A percentile compares a stretch with the other conserved stretches of the same genome.
Evolutionary conservation across 1,139 yeast genomes (phyloP).

Genomic region (Pneumocystis canis): DNA sequence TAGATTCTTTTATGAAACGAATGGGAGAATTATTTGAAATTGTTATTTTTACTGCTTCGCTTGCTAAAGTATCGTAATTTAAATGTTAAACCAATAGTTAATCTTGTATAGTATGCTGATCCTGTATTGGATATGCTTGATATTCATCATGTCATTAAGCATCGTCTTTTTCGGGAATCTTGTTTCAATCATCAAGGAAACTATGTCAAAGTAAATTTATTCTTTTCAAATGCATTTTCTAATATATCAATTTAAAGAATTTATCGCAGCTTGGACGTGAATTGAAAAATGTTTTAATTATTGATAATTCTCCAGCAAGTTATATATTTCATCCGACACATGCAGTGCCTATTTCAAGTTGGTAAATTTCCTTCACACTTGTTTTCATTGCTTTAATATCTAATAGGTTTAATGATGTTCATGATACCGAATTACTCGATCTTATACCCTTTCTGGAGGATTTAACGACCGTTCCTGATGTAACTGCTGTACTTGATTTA

Average conservation of each 20-base stretch:
- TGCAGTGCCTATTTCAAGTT: conserved; percentile 92
- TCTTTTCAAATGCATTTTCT: neutral
- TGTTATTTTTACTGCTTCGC: conserved; percentile 93
- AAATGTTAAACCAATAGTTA: neutral
- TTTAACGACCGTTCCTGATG: conserved; percentile 59
- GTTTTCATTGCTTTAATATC: neutral
- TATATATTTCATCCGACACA: conserved; percentile 95
- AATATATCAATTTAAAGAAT: conserved; percentile 37
- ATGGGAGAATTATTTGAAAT: conserved; percentile 86
- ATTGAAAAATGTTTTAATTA: conserved; percentile 64
- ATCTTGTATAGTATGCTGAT: conserved; percentile 50
- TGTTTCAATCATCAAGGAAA: conserved; percentile 76
- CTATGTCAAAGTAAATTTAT: conserved; percentile 36
- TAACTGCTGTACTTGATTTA: conserved; percentile 70
- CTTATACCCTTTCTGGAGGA: conserved; percentile 84
- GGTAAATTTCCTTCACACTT: conserved; percentile 30
- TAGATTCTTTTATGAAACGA: conserved; percentile 70
- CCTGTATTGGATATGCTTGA: conserved; percentile 86
- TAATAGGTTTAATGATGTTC: conserved; percentile 66
- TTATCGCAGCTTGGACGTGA: conserved; percentile 90
- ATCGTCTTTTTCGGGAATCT: conserved; percentile 79
- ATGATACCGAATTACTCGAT: conserved; percentile 86
- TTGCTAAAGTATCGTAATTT: conserved; percentile 35
- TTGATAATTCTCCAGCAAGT: conserved; percentile 95
- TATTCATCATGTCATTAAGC: conserved; percentile 58